Conservation (phyloP, 805 yeast species). For the Blastobotrys chiropterorum region DNA sequence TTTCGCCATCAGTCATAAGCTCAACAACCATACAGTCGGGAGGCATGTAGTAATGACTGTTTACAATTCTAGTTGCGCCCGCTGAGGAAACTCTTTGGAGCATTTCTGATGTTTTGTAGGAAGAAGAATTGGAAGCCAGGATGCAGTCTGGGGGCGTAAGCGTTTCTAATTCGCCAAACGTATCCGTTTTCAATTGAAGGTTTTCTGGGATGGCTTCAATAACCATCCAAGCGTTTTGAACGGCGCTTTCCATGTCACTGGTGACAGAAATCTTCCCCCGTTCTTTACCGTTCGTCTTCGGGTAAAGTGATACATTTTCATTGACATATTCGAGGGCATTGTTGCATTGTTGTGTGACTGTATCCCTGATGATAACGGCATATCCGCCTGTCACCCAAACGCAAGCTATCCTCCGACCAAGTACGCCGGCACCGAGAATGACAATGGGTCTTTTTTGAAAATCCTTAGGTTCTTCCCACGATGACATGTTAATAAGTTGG, state of each 20-base stretch:
- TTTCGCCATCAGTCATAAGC: background rate
- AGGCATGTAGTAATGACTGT: background rate
- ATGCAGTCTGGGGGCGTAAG: conserved; percentile 27
- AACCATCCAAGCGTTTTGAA: conserved; percentile 32
- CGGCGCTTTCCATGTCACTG: conserved; percentile 22
- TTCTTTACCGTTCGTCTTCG: background rate
- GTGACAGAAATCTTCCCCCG: conserved; percentile 18
- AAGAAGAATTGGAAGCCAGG: conserved; percentile 38
- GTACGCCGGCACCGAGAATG: background rate
- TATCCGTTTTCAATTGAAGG: conserved; percentile 30
- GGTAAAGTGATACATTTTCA: background rate
- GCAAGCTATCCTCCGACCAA: background rate
- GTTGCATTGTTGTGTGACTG: background rate
- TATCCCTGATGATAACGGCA: background rate
- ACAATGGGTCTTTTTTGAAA: background rate
- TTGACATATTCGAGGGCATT: background rate
- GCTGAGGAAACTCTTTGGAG: background rate
- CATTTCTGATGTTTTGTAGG: conserved; percentile 11
- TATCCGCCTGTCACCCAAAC: background rate
- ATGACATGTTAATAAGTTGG: too few relatives aligned
- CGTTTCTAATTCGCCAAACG: conserved; percentile 32
- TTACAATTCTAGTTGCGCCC: background rate
- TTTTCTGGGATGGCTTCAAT: conserved; percentile 42
- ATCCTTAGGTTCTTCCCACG: background rate
- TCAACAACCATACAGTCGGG: background rate